Evolutionary conservation across 192 early-diverging fungal genomes (phyloP).

Genomic region (Chytriomyces sp.): DNA sequence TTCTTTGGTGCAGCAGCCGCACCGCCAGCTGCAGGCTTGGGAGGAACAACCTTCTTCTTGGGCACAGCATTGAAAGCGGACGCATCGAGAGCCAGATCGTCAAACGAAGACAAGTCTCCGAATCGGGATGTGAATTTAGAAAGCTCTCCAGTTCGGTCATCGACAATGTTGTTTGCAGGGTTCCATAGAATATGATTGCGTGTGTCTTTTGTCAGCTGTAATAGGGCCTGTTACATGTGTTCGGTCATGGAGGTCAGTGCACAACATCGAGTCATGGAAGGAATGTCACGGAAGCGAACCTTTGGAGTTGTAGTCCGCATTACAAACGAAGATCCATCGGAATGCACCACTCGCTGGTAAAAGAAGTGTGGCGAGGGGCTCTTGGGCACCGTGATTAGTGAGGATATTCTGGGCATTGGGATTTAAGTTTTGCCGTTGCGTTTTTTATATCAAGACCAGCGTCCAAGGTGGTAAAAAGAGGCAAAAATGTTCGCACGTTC

Average conservation of each 20-base stretch:
- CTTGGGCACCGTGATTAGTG: conserved; percentile 5
- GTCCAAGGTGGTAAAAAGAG: not conserved
- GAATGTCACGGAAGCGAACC: not conserved
- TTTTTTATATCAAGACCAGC: no score
- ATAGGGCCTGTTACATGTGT: conserved; percentile 56
- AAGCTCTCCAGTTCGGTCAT: conserved; percentile 81
- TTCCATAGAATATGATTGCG: conserved; percentile 95
- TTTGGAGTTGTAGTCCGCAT: conserved; percentile 82
- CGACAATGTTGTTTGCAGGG: conserved; percentile 63
- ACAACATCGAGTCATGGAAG: not conserved
- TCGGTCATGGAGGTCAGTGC: not conserved
- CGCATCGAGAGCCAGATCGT: not conserved
- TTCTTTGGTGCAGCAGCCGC: conserved; percentile 27
- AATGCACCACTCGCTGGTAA: conserved; percentile 81
- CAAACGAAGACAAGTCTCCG: conserved; percentile 31
- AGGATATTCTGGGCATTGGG: conserved; percentile 13
- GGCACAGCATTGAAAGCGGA: not conserved
- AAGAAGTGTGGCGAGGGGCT: conserved; percentile 60
- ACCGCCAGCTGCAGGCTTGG: not conserved
- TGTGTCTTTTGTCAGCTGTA: conserved; percentile 90
- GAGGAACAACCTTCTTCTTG: conserved; percentile 19
- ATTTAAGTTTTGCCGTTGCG: not conserved
- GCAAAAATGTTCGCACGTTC: conserved; percentile 2
- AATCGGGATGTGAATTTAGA: conserved; percentile 64
- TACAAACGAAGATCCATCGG: conserved; percentile 86